phyloP scores from a whole-genome alignment of 352 stramenopile species.

The Globisporangium acanthophoron region DNA sequence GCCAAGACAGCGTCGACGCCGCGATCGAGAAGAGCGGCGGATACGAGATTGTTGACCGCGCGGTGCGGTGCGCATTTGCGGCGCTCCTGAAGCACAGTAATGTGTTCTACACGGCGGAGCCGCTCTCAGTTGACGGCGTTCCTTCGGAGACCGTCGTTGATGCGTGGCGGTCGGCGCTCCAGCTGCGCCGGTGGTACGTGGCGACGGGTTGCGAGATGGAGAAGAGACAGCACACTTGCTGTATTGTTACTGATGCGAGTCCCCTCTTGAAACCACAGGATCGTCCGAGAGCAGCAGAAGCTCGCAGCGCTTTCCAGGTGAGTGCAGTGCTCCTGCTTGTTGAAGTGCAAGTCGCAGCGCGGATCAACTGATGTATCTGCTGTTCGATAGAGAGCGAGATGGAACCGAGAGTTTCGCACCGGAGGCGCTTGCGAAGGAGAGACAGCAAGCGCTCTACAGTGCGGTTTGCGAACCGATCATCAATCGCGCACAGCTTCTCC shows the following conservation, averaged over 20 bases:
- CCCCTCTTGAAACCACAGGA: slow-evolving; percentile 31
- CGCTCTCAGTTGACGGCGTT: slow-evolving; percentile 49
- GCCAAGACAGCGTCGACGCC: slow-evolving; percentile 81
- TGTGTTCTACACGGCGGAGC: slow-evolving; percentile 59
- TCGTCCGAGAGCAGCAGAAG: slow-evolving; percentile 86
- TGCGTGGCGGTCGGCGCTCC: slow-evolving; percentile 67
- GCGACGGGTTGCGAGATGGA: not conserved
- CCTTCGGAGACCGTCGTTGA: slow-evolving; percentile 68
- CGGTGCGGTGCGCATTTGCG: slow-evolving; percentile 75
- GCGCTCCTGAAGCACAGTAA: slow-evolving; percentile 81
- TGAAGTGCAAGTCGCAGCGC: not conserved
- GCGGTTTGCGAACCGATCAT: slow-evolving; percentile 79
- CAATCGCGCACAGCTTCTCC: slow-evolving; percentile 54
- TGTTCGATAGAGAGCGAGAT: slow-evolving; percentile 25
- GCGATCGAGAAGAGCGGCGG: slow-evolving; percentile 81
- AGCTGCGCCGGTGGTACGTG: slow-evolving; percentile 73
- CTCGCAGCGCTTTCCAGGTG: slow-evolving; percentile 60
- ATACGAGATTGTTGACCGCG: slow-evolving; percentile 75
- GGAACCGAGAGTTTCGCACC: slow-evolving; percentile 21
- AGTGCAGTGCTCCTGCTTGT: not conserved
- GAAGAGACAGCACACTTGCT: too few relatives aligned
- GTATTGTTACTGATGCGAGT: not conserved
- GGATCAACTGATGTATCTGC: not conserved
- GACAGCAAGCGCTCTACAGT: slow-evolving; percentile 70
- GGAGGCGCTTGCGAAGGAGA: slow-evolving; percentile 54